Percentiles rank a stretch among this genome's conserved stretches.
Evolutionary conservation across 1,139 yeast genomes (phyloP).

Genomic region (Magnusiomyces magnusii): DNA sequence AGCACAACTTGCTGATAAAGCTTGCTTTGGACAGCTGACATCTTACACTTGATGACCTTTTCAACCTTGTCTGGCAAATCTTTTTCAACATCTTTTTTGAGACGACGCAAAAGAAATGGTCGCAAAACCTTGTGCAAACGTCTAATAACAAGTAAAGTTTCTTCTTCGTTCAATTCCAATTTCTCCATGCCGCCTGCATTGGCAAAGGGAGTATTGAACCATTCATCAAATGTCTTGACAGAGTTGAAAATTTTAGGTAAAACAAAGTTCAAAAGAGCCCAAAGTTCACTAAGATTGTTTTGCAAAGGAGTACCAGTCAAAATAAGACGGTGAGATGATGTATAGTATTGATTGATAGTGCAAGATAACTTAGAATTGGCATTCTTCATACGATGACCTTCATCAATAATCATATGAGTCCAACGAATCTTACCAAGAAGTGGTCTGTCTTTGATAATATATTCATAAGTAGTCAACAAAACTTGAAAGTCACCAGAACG

Average conservation of each 20-base stretch:
- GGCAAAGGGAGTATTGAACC: conserved; percentile 98
- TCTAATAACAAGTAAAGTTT: conserved; percentile 77
- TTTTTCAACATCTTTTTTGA: conserved; percentile 92
- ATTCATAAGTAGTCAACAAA: conserved; percentile 84
- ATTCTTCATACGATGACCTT: conserved; percentile 98
- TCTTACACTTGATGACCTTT: conserved; percentile 79
- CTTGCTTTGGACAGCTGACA: conserved; percentile 71
- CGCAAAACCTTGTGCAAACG: conserved; percentile 89
- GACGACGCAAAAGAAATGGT: conserved; percentile 83
- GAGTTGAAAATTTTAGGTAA: conserved; percentile 95
- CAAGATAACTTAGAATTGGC: conserved; percentile 78
- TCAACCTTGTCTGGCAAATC: conserved; percentile 92
- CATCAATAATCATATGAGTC: conserved; percentile 98
- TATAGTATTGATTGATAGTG: conserved; percentile 77
- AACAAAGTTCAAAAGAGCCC: conserved; percentile 94
- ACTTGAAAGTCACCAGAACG: conserved; percentile 83
- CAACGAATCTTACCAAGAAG: conserved; percentile 70
- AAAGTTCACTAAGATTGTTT: conserved; percentile 89
- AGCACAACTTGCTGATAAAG: conserved; percentile 85
- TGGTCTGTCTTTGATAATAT: conserved; percentile 84
- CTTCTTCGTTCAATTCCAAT: conserved; percentile 92
- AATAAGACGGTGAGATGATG: conserved; percentile 77
- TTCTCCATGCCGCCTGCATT: conserved; percentile 93
- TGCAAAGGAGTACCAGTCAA: conserved; percentile 97
- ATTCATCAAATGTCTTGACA: conserved; percentile 93